Conservation (phyloP, 2,329 filamentous ascomycete genomes). For the Periconia macrospinosa region DNA sequence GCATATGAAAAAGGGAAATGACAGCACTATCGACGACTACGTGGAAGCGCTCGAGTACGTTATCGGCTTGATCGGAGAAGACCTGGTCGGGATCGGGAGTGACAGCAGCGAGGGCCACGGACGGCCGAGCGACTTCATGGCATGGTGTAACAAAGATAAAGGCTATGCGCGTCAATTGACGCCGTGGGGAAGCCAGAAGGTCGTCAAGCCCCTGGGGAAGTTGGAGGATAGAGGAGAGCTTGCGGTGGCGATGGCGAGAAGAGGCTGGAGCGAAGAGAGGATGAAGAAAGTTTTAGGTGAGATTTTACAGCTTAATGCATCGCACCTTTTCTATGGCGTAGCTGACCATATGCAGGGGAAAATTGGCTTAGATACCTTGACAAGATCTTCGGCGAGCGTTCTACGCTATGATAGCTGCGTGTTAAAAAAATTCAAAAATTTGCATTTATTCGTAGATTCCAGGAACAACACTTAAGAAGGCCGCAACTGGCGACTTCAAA, state of each 20-base stretch:
- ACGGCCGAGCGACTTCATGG: conserved; percentile 45
- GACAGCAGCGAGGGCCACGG: conserved; percentile 46
- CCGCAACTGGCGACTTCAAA: too few relatives aligned
- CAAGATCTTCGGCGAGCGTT: conserved; percentile 32
- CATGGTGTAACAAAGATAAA: conserved; percentile 48
- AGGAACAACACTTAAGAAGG: too few relatives aligned
- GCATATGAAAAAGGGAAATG: conserved; percentile 46
- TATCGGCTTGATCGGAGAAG: conserved; percentile 41
- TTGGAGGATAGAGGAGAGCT: conserved; percentile 40
- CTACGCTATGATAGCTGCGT: too few relatives aligned
- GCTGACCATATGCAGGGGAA: conserved; percentile 24
- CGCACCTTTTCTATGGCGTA: not conserved
- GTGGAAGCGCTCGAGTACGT: conserved; percentile 46
- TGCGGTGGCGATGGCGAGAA: conserved; percentile 43
- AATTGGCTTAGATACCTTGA: conserved; percentile 46
- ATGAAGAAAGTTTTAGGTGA: conserved; percentile 38
- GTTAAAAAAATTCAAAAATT: too few relatives aligned
- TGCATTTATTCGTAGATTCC: too few relatives aligned
- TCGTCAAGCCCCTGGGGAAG: conserved; percentile 45
- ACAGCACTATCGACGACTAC: conserved; percentile 48
- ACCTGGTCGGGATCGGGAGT: conserved; percentile 43
- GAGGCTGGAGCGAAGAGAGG: conserved; percentile 43
- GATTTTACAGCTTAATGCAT: not conserved
- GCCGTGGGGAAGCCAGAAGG: conserved; percentile 46
- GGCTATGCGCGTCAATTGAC: conserved; percentile 44